A percentile compares a stretch with the other conserved stretches of the same genome.
Conservation (phyloP, 2,329 filamentous ascomycete genomes). For the Diaporthe citriasiana region DNA sequence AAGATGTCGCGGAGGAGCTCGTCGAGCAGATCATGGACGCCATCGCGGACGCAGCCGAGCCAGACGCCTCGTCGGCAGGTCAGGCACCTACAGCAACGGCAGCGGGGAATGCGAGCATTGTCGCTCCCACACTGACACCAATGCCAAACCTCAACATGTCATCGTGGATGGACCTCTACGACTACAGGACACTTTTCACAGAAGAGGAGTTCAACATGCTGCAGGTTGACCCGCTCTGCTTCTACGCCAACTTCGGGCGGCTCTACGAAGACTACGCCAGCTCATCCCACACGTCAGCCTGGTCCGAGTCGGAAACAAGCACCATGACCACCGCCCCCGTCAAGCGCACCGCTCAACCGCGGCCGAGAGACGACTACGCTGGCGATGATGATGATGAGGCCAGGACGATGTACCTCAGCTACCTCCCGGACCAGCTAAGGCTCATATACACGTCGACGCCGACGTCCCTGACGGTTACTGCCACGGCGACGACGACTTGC, state of each 20-base stretch:
- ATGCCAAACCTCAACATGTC: neutral
- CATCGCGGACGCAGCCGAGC: no score
- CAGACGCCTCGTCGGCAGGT: neutral
- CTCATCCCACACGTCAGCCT: neutral
- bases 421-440: neutral
- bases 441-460: neutral
- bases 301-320: neutral
- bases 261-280: constrained; percentile 4
- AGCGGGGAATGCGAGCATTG: neutral
- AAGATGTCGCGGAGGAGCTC: neutral
- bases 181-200: neutral
- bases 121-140: neutral
- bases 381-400: neutral
- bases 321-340: neutral
- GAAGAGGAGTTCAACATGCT: neutral
- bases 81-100: neutral
- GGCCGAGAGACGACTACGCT: neutral
- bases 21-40: neutral
- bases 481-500: neutral
- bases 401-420: neutral
- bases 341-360: neutral
- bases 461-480: neutral
- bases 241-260: constrained; percentile 11
- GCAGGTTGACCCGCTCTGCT: neutral
- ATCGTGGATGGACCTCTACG: neutral